A percentile compares a stretch with the other conserved stretches of the same genome.
phyloP scores from a whole-genome alignment of 805 yeast genomes.

The Ascoidea rubescens region DNA sequence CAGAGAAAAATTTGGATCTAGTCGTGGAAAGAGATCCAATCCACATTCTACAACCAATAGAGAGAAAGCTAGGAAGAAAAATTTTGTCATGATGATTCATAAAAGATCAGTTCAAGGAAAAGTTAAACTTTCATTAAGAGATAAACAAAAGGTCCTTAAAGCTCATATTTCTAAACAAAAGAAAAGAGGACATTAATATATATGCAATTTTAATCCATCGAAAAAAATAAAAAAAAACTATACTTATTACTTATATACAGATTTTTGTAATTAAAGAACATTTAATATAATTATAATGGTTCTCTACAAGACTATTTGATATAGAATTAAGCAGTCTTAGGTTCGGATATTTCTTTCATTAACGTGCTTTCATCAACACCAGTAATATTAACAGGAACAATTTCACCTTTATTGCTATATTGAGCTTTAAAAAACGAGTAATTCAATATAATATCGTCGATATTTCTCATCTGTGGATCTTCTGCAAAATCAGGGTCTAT shows the following conservation, averaged over 20 bases:
- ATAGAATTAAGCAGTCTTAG: too few species aligned
- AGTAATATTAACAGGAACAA: neutral
- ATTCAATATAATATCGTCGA: constrained; percentile 80
- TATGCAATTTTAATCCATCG: too few species aligned
- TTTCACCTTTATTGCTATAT: constrained; percentile 24
- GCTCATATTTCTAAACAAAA: constrained; percentile 87
- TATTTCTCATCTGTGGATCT: constrained; percentile 84
- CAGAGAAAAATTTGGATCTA: constrained; percentile 80
- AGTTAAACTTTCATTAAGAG: constrained; percentile 78
- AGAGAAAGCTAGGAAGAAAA: constrained; percentile 97
- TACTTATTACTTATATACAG: too few species aligned
- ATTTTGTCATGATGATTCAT: constrained; percentile 97
- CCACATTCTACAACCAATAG: constrained; percentile 85
- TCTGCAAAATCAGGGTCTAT: constrained; percentile 91
- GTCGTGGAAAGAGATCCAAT: constrained; percentile 63
- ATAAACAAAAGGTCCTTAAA: constrained; percentile 71
- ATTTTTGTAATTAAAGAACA: too few species aligned
- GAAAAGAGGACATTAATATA: constrained; percentile 53
- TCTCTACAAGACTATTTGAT: too few species aligned
- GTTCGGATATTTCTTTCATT: neutral
- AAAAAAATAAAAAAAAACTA: too few species aligned
- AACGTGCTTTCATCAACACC: neutral
- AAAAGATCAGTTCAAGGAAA: constrained; percentile 91
- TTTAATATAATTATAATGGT: too few species aligned
- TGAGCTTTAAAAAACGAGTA: constrained; percentile 75